Conservation (phyloP, 2,329 filamentous ascomycete genomes). For the Nemania abortiva region DNA sequence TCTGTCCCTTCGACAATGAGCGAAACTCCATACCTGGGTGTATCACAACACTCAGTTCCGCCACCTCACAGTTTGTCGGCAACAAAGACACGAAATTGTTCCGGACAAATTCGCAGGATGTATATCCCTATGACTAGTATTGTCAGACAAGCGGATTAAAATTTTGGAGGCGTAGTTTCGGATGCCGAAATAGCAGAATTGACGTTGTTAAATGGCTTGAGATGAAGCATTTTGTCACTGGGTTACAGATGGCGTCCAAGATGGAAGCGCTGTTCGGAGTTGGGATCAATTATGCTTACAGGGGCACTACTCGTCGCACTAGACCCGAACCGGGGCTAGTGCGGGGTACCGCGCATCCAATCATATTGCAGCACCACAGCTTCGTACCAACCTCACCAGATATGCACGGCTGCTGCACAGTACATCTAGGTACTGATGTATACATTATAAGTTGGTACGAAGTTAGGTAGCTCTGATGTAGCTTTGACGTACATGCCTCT, state of each 20-base stretch:
- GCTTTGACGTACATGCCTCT: too few species aligned
- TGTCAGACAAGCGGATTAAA: not conserved
- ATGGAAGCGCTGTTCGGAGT: slow-evolving; percentile 18
- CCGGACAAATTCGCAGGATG: slow-evolving; percentile 22
- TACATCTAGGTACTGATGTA: not conserved
- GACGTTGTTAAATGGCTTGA: slow-evolving; percentile 18
- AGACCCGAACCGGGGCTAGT: slow-evolving; percentile 27
- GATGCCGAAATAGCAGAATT: slow-evolving; percentile 2
- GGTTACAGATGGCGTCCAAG: slow-evolving; percentile 14
- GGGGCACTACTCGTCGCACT: slow-evolving; percentile 24
- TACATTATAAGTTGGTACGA: too few species aligned
- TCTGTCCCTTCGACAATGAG: slow-evolving; percentile 23
- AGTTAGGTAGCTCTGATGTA: too few species aligned
- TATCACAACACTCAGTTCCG: slow-evolving; percentile 12
- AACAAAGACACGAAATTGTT: slow-evolving; percentile 19
- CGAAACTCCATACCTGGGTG: slow-evolving; percentile 30
- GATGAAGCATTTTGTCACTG: slow-evolving; percentile 31
- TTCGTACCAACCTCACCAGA: slow-evolving; percentile 18
- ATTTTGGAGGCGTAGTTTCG: slow-evolving; percentile 2
- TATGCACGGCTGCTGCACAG: slow-evolving; percentile 8
- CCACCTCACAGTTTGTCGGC: slow-evolving; percentile 14
- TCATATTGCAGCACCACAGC: not conserved
- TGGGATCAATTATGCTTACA: slow-evolving; percentile 18
- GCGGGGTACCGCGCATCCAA: slow-evolving; percentile 28
- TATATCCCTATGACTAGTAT: not conserved